These are phyloP conservation scores for Zizania palustris DNA, from an alignment of 202 grass and related monocot genomes.

Conservation along the genomic window DNA sequence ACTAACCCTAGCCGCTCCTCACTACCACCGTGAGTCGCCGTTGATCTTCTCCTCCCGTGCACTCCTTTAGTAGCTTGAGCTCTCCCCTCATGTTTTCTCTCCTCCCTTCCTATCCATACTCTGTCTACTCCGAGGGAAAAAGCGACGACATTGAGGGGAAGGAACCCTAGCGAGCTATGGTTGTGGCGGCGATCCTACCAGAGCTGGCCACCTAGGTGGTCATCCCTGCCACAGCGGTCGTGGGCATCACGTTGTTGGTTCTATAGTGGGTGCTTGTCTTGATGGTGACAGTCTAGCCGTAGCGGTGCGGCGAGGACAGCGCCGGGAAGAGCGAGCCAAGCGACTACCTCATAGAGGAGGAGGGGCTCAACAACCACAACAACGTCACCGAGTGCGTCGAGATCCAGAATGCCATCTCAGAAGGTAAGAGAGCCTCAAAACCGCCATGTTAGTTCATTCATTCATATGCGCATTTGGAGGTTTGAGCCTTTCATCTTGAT, in stretches of 20 bases:
- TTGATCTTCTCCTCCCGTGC: too few relatives aligned
- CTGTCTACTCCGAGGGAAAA: neutral
- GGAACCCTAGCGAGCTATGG: slow-evolving; percentile 47
- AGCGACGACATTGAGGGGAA: neutral
- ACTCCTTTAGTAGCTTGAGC: too few relatives aligned
- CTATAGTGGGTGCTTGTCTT: slow-evolving; percentile 72
- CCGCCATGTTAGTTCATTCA: neutral
- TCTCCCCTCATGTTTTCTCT: slow-evolving; percentile 19
- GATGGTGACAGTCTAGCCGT: slow-evolving; percentile 59
- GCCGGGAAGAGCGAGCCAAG: slow-evolving; percentile 43
- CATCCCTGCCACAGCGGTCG: slow-evolving; percentile 61
- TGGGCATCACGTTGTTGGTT: slow-evolving; percentile 70
- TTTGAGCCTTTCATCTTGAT: neutral
- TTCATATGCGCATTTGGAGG: neutral
- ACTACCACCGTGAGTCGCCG: too few relatives aligned
- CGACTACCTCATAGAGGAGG: slow-evolving; percentile 79
- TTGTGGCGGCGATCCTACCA: slow-evolving; percentile 52
- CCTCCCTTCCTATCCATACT: neutral
- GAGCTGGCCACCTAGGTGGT: slow-evolving; percentile 61
- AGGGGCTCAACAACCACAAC: slow-evolving; percentile 82
- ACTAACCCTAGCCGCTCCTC: too few relatives aligned
- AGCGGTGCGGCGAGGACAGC: slow-evolving; percentile 33
- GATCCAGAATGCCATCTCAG: slow-evolving; percentile 75
- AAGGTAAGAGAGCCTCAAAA: slow-evolving; percentile 53
- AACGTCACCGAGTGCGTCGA: slow-evolving; percentile 72